Evolutionary conservation across 345 rosid genomes (phyloP), one percentile per base, ranked within the genome.

Genomic region (Mercurialis annua): DNA sequence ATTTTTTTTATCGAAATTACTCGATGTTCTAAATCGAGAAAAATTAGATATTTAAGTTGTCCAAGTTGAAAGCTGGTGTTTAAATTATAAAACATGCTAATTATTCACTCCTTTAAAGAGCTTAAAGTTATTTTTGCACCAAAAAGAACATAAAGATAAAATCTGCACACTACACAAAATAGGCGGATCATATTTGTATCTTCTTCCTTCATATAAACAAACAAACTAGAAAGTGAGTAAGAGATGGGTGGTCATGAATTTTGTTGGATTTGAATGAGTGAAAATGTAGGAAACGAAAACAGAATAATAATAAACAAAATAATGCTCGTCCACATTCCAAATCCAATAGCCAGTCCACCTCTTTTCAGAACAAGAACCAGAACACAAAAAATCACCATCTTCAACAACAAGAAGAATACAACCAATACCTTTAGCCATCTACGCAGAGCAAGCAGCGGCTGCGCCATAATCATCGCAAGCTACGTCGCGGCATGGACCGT

Each of bases 401-500:
- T 18, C 2, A 17, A 31, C 14, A 60, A 5, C 42, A 26, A 40
- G 21, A n/a, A n/a, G n/a, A n/a, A n/a, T n/a, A 21, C 11, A 43
- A 67, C 30, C 11, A 15, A 14, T 38, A 31, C 17, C 52, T 4
- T 40, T 8, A 0, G 11, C 17, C 17, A 43, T 20, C 43, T 36
- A 26, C 21, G 11, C 20, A 34, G 26, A 56, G 36, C 20, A 38
- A 47, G 29, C 59, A 27, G 29, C 29, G 14, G 44, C 27, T 5
- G 62, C 47, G 6, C 24, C 56, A 20, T 33, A n/a, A 26, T 59
- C 14, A 23, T 66, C 34, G 43, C 73, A 69, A 66, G 84, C 10
- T 62, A 80, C 12, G 49, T 84, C 31, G 76, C 89, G 2, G 81
- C 90, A 17, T 38, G 42, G 10, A 78, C 74, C n/a, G 51, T 77